Base-by-base conservation (phyloP, 495 filamentous ascomycete species). In the Aspergillus taichungensis region DNA sequence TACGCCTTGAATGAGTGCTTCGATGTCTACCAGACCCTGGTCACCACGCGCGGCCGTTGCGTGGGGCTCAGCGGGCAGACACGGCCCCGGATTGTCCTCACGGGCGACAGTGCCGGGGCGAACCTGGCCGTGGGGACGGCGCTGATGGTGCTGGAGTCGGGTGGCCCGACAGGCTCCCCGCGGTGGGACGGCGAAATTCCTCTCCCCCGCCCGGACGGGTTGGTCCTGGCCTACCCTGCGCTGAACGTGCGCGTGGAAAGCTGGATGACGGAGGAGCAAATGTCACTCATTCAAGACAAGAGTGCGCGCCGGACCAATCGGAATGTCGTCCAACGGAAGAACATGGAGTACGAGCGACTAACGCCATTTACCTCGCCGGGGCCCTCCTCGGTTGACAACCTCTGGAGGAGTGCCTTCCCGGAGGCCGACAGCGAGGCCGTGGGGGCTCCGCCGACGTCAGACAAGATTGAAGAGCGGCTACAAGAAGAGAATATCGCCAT, bases 251-350 rank as follows among this genome's bases (percentile, higher is more conserved):
- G 88, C 59, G 95, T 97, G 40, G 85, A 86, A n/a, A 96, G 88
- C 54, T 98, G 92, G 92, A 96, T 98, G 89, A 88, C 84, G 0
- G 94, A 98, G 53, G 92, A 97, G 60, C 90, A 97, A 59, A 92
- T 96, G 87, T 75, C 86, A 0, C 67, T 97, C 33, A 95, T 98
- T 43, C 83, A 90, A 50, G 88, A 95, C 46, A 82, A 86, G 34
- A 74, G 79, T 42, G 79, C 77, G 45, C 78, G 90, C 3, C 80
- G 80, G 47, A 87, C 81, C 2, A 95, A 96, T 56, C 75, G 74
- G 45, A 72, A 76, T 36, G 78, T 97, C 41, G 59, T 96, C 5
- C 74, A 77, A 13, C 75, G 83, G 42, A 96, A 97, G 65, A 86
- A 78, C 37, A 82, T 79, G 54, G 77, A 86, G 37, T 84, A 82